Base-by-base conservation (phyloP, 1,284 basidiomycete genomes). In the Caloboletus inedulis region DNA sequence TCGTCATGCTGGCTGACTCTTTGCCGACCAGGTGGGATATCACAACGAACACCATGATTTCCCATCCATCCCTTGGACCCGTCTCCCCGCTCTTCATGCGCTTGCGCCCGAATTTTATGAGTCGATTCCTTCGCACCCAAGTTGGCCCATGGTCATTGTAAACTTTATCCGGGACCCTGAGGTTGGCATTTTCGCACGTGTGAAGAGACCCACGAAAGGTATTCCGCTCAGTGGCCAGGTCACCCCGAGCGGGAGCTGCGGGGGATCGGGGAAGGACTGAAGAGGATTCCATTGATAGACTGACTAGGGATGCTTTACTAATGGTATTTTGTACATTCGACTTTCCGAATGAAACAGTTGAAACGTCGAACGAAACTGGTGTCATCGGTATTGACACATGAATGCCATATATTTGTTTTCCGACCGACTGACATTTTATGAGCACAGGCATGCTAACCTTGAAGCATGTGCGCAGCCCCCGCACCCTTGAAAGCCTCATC, bases 41-140 rank as follows among this genome's bases (percentile, higher is more conserved):
- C 96, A 98, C 70, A 98, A 98, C 72, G 96, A 99, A 69, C 96
- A 99, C 72, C 96, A 99, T 74, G 96, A 99, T 72, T 99, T 99
- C 73, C 95, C 96, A 8, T 94, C 92, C 3, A 76, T 99, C 1
- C 82, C 97, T 0, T 99, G 96, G 96, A 98, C 94, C 9, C 83
- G 90, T n/a, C 80, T 99, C 0, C 93, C 94, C 0, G 79, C 84
- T 9, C 81, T 99, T 16, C 84, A 86, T 25, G 77, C 78, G 5
- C 78, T 98, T 48, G 95, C 94, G 1, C 89, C 88, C 7, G 96
- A 99, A 70, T 97, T 91, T 69, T 99, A 99, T 74, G 90, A 94
- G 62, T 82, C 77, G 7, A 76, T 98, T 25, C 94, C 95, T 0
- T 79, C 82, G 2, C 96, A 99, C 68, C 83, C 84, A 2, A 91